Conservation (phyloP, 1,139 yeast species). For the Debaryomycetaceae sp. region DNA sequence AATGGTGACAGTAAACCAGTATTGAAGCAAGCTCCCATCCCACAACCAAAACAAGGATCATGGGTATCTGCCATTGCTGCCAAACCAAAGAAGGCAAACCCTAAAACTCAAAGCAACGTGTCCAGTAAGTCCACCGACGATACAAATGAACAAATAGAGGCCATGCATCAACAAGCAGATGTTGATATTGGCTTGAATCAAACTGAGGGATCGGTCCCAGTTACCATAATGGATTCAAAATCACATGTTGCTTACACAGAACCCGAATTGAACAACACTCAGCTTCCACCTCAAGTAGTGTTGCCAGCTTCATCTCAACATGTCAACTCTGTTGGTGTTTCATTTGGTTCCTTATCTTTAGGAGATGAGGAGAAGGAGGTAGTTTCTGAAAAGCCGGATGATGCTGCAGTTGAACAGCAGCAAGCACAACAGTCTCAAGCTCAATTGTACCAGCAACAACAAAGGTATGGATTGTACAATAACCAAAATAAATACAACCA, state of each 20-base stretch:
- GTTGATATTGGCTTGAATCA: slow-evolving; percentile 6
- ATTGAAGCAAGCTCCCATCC: slow-evolving; percentile 28
- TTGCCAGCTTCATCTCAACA: slow-evolving; percentile 56
- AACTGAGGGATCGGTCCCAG: slow-evolving; percentile 6
- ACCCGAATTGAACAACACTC: background rate
- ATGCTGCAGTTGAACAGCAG: slow-evolving; percentile 9
- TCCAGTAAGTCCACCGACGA: slow-evolving; percentile 2
- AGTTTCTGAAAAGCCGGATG: slow-evolving; percentile 12
- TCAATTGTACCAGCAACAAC: slow-evolving; percentile 7
- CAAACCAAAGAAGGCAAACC: slow-evolving; percentile 38
- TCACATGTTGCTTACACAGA: slow-evolving; percentile 2
- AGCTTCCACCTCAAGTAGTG: slow-evolving; percentile 54
- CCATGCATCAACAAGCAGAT: slow-evolving; percentile 4
- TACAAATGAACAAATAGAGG: slow-evolving; percentile 7
- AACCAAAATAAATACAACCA: slow-evolving; percentile 19
- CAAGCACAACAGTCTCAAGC: slow-evolving; percentile 11
- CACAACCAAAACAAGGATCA: slow-evolving; percentile 35
- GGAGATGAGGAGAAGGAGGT: slow-evolving; percentile 38
- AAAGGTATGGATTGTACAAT: slow-evolving; percentile 12
- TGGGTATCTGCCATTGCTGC: slow-evolving; percentile 66
- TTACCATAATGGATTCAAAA: slow-evolving; percentile 5
- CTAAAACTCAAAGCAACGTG: slow-evolving; percentile 3
- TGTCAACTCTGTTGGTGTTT: slow-evolving; percentile 60
- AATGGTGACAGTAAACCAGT: slow-evolving; percentile 18
- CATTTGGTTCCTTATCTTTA: slow-evolving; percentile 62